phyloP scores from a whole-genome alignment of 2,329 filamentous ascomycete genomes.

The Ophiosphaerella korrae region DNA sequence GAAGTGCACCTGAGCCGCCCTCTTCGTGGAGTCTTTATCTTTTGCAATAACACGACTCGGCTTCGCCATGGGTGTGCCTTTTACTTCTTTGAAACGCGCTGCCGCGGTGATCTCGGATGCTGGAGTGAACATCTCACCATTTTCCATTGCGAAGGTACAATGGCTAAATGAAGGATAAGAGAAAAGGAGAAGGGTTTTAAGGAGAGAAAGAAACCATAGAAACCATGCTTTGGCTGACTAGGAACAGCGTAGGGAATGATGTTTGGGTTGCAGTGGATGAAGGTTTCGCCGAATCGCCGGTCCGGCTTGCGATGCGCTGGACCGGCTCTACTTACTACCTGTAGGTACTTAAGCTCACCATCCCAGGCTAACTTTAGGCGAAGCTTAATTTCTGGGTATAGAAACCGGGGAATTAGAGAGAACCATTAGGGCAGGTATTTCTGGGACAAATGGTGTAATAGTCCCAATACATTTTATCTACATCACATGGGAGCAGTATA shows the following conservation, averaged over 20 bases:
- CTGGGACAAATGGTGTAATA: background rate
- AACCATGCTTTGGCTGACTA: slow-evolving; percentile 1
- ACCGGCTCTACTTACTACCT: too few species aligned
- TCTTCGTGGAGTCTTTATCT: slow-evolving; percentile 39
- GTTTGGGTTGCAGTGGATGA: slow-evolving; percentile 13
- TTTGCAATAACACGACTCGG: slow-evolving; percentile 22
- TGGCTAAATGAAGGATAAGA: background rate
- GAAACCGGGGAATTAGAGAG: too few species aligned
- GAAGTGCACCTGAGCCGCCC: slow-evolving; percentile 55
- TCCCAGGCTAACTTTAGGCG: too few species aligned
- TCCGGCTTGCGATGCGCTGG: too few species aligned
- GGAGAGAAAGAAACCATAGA: slow-evolving; percentile 26
- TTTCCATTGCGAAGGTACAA: slow-evolving; percentile 40
- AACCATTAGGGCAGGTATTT: too few species aligned
- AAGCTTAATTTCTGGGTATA: too few species aligned
- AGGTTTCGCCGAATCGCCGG: slow-evolving; percentile 21
- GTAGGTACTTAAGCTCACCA: too few species aligned
- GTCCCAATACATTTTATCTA: background rate
- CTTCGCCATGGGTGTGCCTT: slow-evolving; percentile 20
- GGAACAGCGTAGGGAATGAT: slow-evolving; percentile 5
- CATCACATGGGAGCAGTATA: background rate
- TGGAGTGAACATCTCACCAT: slow-evolving; percentile 44
- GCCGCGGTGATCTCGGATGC: slow-evolving; percentile 44
- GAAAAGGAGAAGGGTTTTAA: slow-evolving; percentile 1
- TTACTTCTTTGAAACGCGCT: background rate